Conservation (phyloP, 768 basidiomycete genomes). For the Leccinum subgranulosum region DNA sequence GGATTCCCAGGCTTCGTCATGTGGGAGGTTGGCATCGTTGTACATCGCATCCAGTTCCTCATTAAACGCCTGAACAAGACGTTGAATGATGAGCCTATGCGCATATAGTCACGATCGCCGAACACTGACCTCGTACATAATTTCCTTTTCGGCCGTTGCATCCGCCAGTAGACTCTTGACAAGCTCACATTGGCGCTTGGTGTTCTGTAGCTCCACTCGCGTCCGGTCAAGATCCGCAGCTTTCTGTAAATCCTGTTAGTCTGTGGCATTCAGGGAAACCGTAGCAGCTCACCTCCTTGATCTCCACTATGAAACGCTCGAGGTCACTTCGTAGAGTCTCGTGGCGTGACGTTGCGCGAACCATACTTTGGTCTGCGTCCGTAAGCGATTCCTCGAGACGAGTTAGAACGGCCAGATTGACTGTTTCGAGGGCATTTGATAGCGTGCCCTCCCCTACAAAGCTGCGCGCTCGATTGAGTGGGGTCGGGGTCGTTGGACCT, state of each 20-base stretch:
- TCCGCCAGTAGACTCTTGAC: conserved; percentile 76
- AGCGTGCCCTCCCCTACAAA: conserved; percentile 19
- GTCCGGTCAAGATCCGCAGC: conserved; percentile 59
- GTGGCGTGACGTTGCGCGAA: conserved; percentile 49
- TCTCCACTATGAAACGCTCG: conserved; percentile 44
- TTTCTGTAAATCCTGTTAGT: conserved; percentile 41
- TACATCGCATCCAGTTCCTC: conserved; percentile 92
- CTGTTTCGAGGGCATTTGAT: conserved; percentile 18
- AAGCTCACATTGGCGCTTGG: conserved; percentile 72
- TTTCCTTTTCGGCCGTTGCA: conserved; percentile 82
- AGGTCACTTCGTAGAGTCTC: conserved; percentile 54
- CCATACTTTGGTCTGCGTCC: conserved; percentile 58
- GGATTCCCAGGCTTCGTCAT: conserved; percentile 79
- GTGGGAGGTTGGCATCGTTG: conserved; percentile 77
- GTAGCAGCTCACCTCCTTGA: conserved; percentile 51
- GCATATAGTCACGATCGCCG: not conserved
- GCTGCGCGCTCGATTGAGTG: conserved; percentile 46
- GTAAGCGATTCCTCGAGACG: conserved; percentile 48
- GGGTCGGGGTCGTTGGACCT: conserved; percentile 40
- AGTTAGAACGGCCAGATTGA: conserved; percentile 9
- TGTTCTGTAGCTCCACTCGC: conserved; percentile 61
- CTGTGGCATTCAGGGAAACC: not conserved
- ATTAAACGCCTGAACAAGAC: conserved; percentile 72
- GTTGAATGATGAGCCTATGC: conserved; percentile 1
- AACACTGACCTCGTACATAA: conserved; percentile 80